Base-by-base conservation (phyloP, 2,329 filamentous ascomycete species). In the Paecilomyces formosus region DNA sequence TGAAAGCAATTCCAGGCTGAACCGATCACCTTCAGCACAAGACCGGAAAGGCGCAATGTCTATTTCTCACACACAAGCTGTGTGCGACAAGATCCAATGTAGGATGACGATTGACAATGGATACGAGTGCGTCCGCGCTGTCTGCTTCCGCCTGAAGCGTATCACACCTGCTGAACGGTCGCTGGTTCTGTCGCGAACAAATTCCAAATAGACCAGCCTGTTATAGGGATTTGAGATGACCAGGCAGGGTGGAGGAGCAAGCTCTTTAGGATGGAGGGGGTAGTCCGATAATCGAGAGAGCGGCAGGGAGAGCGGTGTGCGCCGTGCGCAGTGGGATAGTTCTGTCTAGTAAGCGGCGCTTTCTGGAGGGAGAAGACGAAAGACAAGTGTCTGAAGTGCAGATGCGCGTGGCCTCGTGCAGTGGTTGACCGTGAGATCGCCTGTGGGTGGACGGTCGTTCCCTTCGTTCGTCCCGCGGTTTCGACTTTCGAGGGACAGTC, bases 381-480 rank as follows among this genome's bases (percentile, higher is more conserved):
- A 45, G 39, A 45, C 39, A 45, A 45, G 4, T 45, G 39, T 45
- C n/a, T 45, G 39, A 18, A 45, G 39, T 45, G 35, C 35, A 45
- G 35, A 45, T n/a, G 35, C 35, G 35, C 39, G 39, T 9, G 8
- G n/a, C 5, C 39, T 45, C 18, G 39, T 45, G 39, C 39, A 45
- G 39, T 45, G 39, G 39, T 21, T 9, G 39, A 18, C 39, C n/a
- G 39, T 45, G 39, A 45, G 39, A 45, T 45, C 15, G 39, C 39
- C 18, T 28, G 30, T 54, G 26, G 51, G 53, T 21, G 53, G 30
- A 54, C 15, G 18, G 51, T 54, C 18, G 30, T 28, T 55, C 24
- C 54, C 54, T 54, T 21, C 22, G 35, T 45, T 49, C 39, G 54
- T 55, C 53, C 53, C 53, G 31, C 26, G 28, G 53, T 54, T 31